phyloP scores from a whole-genome alignment of 1,139 yeast genomes.

The Saccharomyces hybrid region DNA sequence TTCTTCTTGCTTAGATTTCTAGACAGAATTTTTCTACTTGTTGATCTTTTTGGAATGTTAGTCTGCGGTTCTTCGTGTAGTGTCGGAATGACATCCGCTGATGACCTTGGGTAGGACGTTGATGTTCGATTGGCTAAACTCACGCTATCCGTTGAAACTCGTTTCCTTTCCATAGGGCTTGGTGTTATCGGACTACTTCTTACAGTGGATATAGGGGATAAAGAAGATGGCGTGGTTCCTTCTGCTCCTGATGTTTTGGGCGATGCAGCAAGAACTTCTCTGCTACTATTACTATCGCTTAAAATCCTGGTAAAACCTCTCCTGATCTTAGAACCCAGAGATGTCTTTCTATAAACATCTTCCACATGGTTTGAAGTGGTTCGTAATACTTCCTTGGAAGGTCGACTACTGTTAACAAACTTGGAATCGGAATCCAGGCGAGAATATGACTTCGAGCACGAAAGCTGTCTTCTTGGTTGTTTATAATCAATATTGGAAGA shows the following conservation, averaged over 20 bases:
- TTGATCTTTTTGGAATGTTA: not conserved
- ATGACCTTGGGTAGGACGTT: not conserved
- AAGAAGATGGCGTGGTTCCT: not conserved
- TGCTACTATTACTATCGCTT: conserved; percentile 14
- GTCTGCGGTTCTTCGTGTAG: not conserved
- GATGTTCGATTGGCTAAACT: not conserved
- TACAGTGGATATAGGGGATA: not conserved
- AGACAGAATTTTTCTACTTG: not conserved
- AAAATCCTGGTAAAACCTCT: conserved; percentile 25
- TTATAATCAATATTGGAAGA: not conserved
- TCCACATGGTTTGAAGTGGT: conserved; percentile 4
- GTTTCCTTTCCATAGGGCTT: not conserved
- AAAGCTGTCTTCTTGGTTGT: conserved; percentile 3
- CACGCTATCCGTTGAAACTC: not conserved
- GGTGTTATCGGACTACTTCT: not conserved
- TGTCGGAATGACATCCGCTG: not conserved
- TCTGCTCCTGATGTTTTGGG: not conserved
- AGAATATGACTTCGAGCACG: not conserved
- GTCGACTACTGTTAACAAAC: not conserved
- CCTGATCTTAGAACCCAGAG: conserved; percentile 25
- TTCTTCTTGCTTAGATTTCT: not conserved
- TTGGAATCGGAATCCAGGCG: not conserved
- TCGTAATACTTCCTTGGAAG: conserved; percentile 2
- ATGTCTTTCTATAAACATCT: conserved; percentile 14
- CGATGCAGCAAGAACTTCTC: conserved; percentile 10